phyloP scores from a whole-genome alignment of 768 basidiomycete genomes.

The Saitozyma podzolica region DNA sequence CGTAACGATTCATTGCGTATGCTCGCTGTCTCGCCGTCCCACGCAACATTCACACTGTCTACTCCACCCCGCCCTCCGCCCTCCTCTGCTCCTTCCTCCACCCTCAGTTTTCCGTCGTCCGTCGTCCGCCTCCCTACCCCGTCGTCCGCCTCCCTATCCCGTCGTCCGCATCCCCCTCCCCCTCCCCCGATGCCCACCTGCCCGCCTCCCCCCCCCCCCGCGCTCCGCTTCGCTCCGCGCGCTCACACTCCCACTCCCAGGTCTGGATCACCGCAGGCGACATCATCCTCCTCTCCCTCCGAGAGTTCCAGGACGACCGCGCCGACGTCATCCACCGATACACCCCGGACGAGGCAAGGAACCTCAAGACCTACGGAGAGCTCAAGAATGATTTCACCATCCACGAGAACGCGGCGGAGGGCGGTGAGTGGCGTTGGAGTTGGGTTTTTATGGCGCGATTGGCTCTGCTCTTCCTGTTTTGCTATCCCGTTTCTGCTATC shows the following conservation, averaged over 20 bases:
- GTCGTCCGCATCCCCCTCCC: too few species aligned
- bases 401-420: conserved; percentile 92
- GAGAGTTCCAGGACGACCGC: conserved; percentile 99
- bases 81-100: too few species aligned
- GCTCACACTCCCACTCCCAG: conserved; percentile 54
- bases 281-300: conserved; percentile 87
- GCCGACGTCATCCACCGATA: conserved; percentile 99
- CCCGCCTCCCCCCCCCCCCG: too few species aligned
- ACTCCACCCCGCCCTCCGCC: too few species aligned
- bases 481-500: neutral
- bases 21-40: too few species aligned
- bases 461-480: neutral
- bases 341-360: conserved; percentile 77
- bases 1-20: too few species aligned
- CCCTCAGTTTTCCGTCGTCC: too few species aligned
- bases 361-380: conserved; percentile 97
- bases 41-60: too few species aligned
- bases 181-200: too few species aligned
- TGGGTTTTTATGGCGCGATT: too few species aligned
- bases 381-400: conserved; percentile 94
- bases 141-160: too few species aligned
- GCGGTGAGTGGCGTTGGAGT: conserved; percentile 61
- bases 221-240: conserved; percentile 4
- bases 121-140: too few species aligned
- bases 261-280: conserved; percentile 99